Base-by-base conservation (phyloP, 2,329 filamentous ascomycete species). In the Fusarium sp. region DNA sequence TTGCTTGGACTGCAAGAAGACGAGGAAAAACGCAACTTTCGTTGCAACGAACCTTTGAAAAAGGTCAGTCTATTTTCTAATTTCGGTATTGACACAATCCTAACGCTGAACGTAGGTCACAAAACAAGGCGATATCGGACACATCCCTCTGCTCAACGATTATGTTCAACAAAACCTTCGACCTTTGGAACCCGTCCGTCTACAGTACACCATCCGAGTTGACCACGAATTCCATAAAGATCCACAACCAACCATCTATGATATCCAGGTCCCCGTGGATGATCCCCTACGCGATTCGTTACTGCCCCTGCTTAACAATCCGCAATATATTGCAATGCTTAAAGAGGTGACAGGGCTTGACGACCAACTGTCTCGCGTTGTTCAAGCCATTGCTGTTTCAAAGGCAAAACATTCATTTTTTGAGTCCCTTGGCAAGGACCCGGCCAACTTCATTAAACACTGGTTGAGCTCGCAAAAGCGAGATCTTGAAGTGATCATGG, bases 331-430 rank as follows among this genome's bases (percentile, higher is more conserved):
- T 18, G 82, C 86, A 41, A 91, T 90, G 76, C 87, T 98, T 30
- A 91, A 92, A 72, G 90, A 94, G 67, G 93, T 98, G 57, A 86
- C 89, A 29, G 81, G 83, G 8, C 85, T 97, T 22, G 96, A 99
- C 77, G 94, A 97, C 62, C 92, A 97, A 73, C 86, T 98, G 5
- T 92, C 94, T 0, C 85, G 92, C 16, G 85, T 97, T 22, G 85
- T 98, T 60, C 94, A 97, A 78, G 93, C 93, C 2, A 87, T 98
- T 46, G 87, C 90, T 29, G 90, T 94, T 72, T 93, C 92, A 27
- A 97, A 97, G 78, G 93, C 94, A 25, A 97, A 97, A 78, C 93
- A 97, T 78, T 88, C 91, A 18, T 99, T 99, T 83, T 91, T 96
- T 80, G 90, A 88, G 9, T 89, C 90, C 8, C 85, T 98, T 69